Evolutionary conservation across 148 eudicot genomes (phyloP), one percentile per base, ranked within the genome.

Genomic region (Mesembryanthemum crystallinum): DNA sequence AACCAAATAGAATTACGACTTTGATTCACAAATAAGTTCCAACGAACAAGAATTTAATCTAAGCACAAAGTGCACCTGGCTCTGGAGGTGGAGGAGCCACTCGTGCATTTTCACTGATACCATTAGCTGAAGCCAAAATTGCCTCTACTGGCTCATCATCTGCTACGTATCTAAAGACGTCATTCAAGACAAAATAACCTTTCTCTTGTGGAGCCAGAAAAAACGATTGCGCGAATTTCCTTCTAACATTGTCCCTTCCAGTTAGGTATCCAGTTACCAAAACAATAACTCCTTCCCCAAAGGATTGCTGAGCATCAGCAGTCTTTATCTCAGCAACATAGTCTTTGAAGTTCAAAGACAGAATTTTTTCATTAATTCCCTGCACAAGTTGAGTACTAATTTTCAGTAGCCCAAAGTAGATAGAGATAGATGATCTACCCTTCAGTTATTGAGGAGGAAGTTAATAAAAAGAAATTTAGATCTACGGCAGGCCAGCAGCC

Each of bases 121-220:
- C 69, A 66, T 72, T 64, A 37, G 69, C 88, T 8, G 83, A 55
- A 75, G 35, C 59, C 12, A 81, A 17, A 72, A 30, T 71, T 4
- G 45, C 63, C 45, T 75, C 86, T 42, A 60, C 32, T 27, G 72
- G 57, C 33, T 63, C 81, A 39, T 61, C 78, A 49, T 84, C 89
- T 27, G 87, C 89, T 29, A 91, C 77, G 76, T 82, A 91, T 78
- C 94, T 86, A 73, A 93, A 88, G 25, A 91, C 88, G 85, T 93
- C 97, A 72, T 93, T 93, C 69, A 89, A 79, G 69, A 93, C 98
- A 86, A 87, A 93, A 84, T 82, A 93, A 23, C 98, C 97, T 73
- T 82, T 91, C 69, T 91, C 97, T 82, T 91, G 94, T 37, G 96
- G 98, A 60, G 98, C 98, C 71, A 91, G 87, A 77, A 91, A 93